phyloP scores from a whole-genome alignment of 106 monocot species.

The Triglochin maritima region DNA sequence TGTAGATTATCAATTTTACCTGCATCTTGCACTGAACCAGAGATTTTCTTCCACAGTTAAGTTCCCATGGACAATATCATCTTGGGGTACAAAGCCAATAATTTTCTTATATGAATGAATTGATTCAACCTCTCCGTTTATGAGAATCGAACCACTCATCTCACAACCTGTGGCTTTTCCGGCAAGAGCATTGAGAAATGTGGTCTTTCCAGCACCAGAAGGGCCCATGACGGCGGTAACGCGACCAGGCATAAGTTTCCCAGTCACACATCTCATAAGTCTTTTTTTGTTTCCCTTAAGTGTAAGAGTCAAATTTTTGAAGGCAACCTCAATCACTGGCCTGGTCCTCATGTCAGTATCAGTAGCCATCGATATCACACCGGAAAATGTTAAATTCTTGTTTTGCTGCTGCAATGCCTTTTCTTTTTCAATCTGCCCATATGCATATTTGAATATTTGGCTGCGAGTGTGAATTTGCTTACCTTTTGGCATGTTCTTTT shows the following conservation, averaged over 20 bases:
- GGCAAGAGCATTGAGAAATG: conserved; percentile 80
- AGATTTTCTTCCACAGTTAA: conserved; percentile 97
- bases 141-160: conserved; percentile 63
- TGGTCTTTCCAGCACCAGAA: conserved; percentile 94
- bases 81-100: conserved; percentile 97
- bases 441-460: conserved; percentile 90
- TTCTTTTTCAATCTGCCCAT: conserved; percentile 94
- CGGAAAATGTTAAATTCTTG: conserved; percentile 70
- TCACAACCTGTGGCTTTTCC: conserved; percentile 83
- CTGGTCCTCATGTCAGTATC: conserved; percentile 46
- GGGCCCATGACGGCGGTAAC: conserved; percentile 95
- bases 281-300: conserved; percentile 59
- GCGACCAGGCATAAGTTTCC: conserved; percentile 71
- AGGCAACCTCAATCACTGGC: conserved; percentile 66
- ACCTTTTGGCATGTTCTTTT: conserved; percentile 45
- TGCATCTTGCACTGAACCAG: conserved; percentile 98
- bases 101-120: conserved; percentile 89
- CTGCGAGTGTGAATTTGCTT: conserved; percentile 74
- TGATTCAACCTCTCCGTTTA: conserved; percentile 72
- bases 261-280: conserved; percentile 76
- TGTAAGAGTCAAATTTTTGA: conserved; percentile 78
- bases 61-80: conserved; percentile 98
- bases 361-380: conserved; percentile 65
- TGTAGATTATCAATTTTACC: conserved; percentile 26
- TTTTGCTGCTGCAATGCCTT: conserved; percentile 62